Percentiles rank a stretch among this genome's conserved stretches.
phyloP scores from a whole-genome alignment of 768 basidiomycete species.

The Pleurotus tuoliensis region DNA sequence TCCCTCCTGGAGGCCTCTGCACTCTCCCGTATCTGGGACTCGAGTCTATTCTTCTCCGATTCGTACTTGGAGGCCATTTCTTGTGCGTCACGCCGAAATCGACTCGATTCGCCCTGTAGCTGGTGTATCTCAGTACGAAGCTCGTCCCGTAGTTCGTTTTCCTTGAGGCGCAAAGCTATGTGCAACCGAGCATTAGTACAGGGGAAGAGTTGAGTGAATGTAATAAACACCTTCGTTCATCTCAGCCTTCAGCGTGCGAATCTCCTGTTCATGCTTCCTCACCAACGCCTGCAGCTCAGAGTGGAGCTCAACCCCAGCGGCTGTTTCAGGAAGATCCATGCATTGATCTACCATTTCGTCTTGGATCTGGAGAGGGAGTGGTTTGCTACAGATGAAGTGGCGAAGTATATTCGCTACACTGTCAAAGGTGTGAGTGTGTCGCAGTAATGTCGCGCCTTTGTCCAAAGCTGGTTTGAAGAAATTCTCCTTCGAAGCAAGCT shows the following conservation, averaged over 20 bases:
- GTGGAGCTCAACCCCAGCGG: slow-evolving; percentile 49
- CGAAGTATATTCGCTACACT: not conserved
- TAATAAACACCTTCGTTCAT: slow-evolving; percentile 27
- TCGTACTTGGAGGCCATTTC: not conserved
- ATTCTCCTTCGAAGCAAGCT: not conserved
- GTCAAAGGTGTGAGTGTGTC: not conserved
- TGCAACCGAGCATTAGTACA: too few species aligned
- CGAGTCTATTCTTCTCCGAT: slow-evolving; percentile 11
- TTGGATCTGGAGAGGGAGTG: slow-evolving; percentile 49
- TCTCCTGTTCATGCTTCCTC: slow-evolving; percentile 41
- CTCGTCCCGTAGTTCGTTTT: slow-evolving; percentile 31
- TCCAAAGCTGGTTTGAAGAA: slow-evolving; percentile 5
- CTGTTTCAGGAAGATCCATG: slow-evolving; percentile 45
- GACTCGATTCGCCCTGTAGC: slow-evolving; percentile 28
- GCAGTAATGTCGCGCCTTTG: not conserved
- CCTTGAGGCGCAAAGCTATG: slow-evolving; percentile 18
- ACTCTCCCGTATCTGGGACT: not conserved
- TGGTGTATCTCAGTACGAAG: slow-evolving; percentile 31
- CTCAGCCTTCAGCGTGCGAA: slow-evolving; percentile 40
- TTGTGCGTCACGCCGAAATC: slow-evolving; percentile 22
- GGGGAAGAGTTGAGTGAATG: too few species aligned
- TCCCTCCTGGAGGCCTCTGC: slow-evolving; percentile 4
- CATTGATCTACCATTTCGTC: slow-evolving; percentile 48
- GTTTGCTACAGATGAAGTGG: slow-evolving; percentile 34
- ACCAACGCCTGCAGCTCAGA: slow-evolving; percentile 45